Percentiles rank a stretch among this genome's conserved stretches.
These are phyloP conservation scores for Polychaeton citri DNA, from an alignment of 2,329 filamentous ascomycete species.

Conservation along the genomic window DNA sequence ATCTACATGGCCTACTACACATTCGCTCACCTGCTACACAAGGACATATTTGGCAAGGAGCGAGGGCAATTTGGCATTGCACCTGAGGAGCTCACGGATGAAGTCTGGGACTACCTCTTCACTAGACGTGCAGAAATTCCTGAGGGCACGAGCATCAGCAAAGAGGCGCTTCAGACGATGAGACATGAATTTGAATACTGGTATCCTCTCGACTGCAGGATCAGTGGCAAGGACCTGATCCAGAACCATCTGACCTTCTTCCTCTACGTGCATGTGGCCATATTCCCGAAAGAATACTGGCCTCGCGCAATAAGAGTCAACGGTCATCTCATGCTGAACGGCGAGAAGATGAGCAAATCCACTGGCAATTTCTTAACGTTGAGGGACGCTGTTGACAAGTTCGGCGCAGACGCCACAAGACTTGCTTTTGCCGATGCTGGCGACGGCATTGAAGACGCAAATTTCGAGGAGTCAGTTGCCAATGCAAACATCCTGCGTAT, in stretches of 20 bases:
- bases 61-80: conserved; percentile 56
- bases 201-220: conserved; percentile 81
- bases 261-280: conserved; percentile 81
- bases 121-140: conserved; percentile 56
- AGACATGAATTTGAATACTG: conserved; percentile 91
- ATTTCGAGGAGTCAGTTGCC: conserved; percentile 91
- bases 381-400: conserved; percentile 74
- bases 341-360: conserved; percentile 97
- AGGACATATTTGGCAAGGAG: conserved; percentile 70
- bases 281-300: conserved; percentile 84
- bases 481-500: conserved; percentile 83
- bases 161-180: conserved; percentile 64
- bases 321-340: conserved; percentile 86
- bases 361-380: conserved; percentile 96
- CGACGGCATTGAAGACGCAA: conserved; percentile 87
- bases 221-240: conserved; percentile 85
- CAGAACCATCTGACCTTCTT: conserved; percentile 94
- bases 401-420: conserved; percentile 82
- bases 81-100: conserved; percentile 80
- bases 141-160: conserved; percentile 52
- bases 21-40: conserved; percentile 45
- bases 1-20: conserved; percentile 77
- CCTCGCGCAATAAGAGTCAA: conserved; percentile 76
- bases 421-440: conserved; percentile 90
- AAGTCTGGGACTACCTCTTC: conserved; percentile 95